These are phyloP conservation scores for Hygrophila difformis DNA, from an alignment of 257 asterid genomes.

Conservation along the genomic window DNA sequence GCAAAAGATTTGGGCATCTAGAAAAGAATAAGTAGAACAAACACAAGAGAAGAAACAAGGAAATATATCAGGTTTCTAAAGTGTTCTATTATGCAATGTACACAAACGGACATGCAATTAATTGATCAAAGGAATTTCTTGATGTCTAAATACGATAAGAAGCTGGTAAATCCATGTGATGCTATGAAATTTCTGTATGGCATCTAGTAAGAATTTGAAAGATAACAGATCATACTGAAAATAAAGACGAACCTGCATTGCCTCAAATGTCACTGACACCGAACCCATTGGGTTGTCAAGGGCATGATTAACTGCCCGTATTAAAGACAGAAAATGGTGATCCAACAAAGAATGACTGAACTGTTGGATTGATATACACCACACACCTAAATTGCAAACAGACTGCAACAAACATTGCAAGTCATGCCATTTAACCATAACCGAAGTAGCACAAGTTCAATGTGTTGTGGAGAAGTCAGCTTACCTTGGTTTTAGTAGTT, in stretches of 20 bases:
- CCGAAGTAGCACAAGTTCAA: slow-evolving; percentile 9
- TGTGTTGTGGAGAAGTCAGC: slow-evolving; percentile 5
- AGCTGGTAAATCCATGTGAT: too few species aligned
- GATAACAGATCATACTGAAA: slow-evolving; percentile 6
- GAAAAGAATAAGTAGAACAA: too few species aligned
- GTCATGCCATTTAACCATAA: slow-evolving; percentile 16
- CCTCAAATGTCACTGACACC: slow-evolving; percentile 71
- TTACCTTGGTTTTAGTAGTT: slow-evolving; percentile 58
- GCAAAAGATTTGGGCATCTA: too few species aligned
- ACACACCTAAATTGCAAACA: slow-evolving; percentile 66
- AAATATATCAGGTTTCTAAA: too few species aligned
- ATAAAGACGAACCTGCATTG: slow-evolving; percentile 53
- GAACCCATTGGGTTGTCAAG: slow-evolving; percentile 81
- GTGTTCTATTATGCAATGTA: too few species aligned
- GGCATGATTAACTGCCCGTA: slow-evolving; percentile 53
- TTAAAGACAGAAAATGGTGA: slow-evolving; percentile 37
- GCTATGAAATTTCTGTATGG: too few species aligned
- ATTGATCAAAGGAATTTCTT: slow-evolving; percentile 4
- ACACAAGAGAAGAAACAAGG: too few species aligned
- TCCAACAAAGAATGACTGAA: slow-evolving; percentile 35
- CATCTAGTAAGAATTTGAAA: slow-evolving; percentile 1
- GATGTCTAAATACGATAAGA: slow-evolving; percentile 7
- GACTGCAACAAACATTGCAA: slow-evolving; percentile 39
- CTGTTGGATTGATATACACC: slow-evolving; percentile 84
- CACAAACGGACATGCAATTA: not conserved